Percentiles rank a stretch among this genome's conserved stretches.
phyloP scores from a whole-genome alignment of 352 stramenopile genomes.

The Pythium graminicola region DNA sequence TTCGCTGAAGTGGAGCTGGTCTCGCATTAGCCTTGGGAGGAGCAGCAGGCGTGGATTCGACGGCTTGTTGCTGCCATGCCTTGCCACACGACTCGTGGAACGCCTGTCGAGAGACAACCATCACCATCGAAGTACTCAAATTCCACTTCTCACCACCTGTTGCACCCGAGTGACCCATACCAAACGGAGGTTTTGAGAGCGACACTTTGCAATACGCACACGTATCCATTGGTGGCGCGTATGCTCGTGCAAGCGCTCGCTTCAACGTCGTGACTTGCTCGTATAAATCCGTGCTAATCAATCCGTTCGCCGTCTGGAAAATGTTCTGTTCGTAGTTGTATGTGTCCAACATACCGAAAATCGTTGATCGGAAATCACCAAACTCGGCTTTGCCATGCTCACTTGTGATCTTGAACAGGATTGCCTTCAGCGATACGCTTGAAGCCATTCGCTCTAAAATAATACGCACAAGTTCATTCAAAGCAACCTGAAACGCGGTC shows the following conservation, averaged over 20 bases:
- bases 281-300: slow-evolving; percentile 80
- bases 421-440: slow-evolving; percentile 89
- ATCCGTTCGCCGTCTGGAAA: slow-evolving; percentile 77
- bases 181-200: slow-evolving; percentile 76
- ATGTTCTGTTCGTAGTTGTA: slow-evolving; percentile 90
- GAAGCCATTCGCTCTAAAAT: slow-evolving; percentile 93
- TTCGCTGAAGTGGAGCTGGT: slow-evolving; percentile 9
- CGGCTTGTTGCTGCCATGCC: slow-evolving; percentile 76
- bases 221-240: slow-evolving; percentile 63
- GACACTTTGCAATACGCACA: slow-evolving; percentile 79
- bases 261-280: slow-evolving; percentile 81
- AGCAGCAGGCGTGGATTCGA: slow-evolving; percentile 40
- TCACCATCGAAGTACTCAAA: slow-evolving; percentile 75
- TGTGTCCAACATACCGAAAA: slow-evolving; percentile 92
- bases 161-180: slow-evolving; percentile 70
- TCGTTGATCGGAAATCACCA: slow-evolving; percentile 92
- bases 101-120: slow-evolving; percentile 65
- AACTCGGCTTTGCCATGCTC: slow-evolving; percentile 91
- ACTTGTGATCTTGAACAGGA: slow-evolving; percentile 94
- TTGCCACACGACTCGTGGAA: slow-evolving; percentile 86
- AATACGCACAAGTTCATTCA: slow-evolving; percentile 91
- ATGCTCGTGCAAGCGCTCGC: slow-evolving; percentile 62
- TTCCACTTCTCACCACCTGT: slow-evolving; percentile 76
- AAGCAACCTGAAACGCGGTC: slow-evolving; percentile 82
- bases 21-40: neutral